Base-by-base conservation (phyloP, 495 filamentous ascomycete genomes). In the Cenococcum geophilum region DNA sequence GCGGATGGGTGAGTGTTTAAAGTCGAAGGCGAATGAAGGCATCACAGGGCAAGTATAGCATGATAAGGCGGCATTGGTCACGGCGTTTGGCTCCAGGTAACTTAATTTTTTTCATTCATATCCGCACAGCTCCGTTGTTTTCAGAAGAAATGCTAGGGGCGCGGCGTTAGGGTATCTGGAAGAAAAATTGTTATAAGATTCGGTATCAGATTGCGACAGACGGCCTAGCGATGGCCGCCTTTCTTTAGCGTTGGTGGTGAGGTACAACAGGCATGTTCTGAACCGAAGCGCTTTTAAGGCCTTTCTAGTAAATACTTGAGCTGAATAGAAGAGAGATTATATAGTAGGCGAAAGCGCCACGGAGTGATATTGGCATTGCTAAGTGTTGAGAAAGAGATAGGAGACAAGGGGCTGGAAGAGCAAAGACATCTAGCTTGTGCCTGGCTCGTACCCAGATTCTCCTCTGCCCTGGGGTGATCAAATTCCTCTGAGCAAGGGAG, bases 1-100 rank as follows among this genome's bases (percentile, higher is more conserved):
- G 23, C 5, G 49, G 49, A 16, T 52, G 49, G 49, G 49, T 52
- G 5, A 52, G 49, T 27, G 22, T 52, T 25, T 52, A n/a, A 52
- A 4, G 1, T 16, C 18, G 36, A 14, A 16, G 40, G 40, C 12
- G 18, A 14, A 45, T 10, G 40, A 45, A 16, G 40, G 18, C 12
- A 18, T 10, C 18, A 2, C 40, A 45, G 14, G 40, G 40, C 11
- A 4, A 45, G 40, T 45, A 16, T 18, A 45, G 12, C 18, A 45
- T 45, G 12, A 45, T 45, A 45, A 14, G 40, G 40, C 18, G 40
- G 40, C 40, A 45, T 45, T 18, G 40, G 40, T 45, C 4, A 16
- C 11, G 40, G 40, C 40, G 40, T 45, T 45, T 45, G 40, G 40
- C 12, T 45, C 40, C 40, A 18, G 40, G 40, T 4, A 4, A 16